Evolutionary conservation across 1,284 basidiomycete genomes (phyloP).

Genomic region (Cutaneotrichosporon daszewskae): DNA sequence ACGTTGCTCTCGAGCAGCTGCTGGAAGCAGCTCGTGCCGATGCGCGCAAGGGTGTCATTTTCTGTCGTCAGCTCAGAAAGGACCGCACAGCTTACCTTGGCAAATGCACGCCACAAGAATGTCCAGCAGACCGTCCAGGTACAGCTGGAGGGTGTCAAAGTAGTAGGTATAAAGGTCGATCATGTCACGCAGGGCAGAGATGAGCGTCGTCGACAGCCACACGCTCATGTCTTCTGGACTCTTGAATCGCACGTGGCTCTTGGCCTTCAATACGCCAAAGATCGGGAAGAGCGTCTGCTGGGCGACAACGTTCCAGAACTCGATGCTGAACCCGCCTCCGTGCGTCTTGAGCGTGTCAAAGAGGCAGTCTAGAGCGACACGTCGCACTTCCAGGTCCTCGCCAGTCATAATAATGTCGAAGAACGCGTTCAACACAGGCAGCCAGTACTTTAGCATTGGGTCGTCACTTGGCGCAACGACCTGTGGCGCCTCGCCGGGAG

Average conservation of each 20-base stretch:
- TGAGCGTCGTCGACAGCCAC: slow-evolving; percentile 99
- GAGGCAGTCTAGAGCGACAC: slow-evolving; percentile 89
- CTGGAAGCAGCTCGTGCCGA: slow-evolving; percentile 96
- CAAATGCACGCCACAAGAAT: slow-evolving; percentile 96
- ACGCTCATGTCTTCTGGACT: slow-evolving; percentile 99
- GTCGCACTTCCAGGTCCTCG: slow-evolving; percentile 94
- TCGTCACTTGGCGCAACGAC: slow-evolving; percentile 55
- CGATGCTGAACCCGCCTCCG: slow-evolving; percentile 76
- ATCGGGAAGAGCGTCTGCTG: slow-evolving; percentile 97
- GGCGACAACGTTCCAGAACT: slow-evolving; percentile 98
- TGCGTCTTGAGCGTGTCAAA: slow-evolving; percentile 91
- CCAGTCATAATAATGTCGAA: slow-evolving; percentile 99
- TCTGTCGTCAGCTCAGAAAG: slow-evolving; percentile 53
- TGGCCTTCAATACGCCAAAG: slow-evolving; percentile 75
- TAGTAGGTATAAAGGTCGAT: slow-evolving; percentile 95
- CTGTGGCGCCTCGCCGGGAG: slow-evolving; percentile 12
- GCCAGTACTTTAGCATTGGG: slow-evolving; percentile 92
- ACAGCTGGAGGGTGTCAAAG: slow-evolving; percentile 84
- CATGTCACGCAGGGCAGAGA: slow-evolving; percentile 91
- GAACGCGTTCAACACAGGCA: slow-evolving; percentile 91
- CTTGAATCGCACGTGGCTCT: slow-evolving; percentile 76
- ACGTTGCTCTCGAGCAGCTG: slow-evolving; percentile 93
- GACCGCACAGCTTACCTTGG: slow-evolving; percentile 64
- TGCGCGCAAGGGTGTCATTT: slow-evolving; percentile 95
- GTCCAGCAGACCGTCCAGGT: slow-evolving; percentile 86